Base-by-base conservation (phyloP, 2,329 filamentous ascomycete genomes). In the Knoxdaviesia capensis region DNA sequence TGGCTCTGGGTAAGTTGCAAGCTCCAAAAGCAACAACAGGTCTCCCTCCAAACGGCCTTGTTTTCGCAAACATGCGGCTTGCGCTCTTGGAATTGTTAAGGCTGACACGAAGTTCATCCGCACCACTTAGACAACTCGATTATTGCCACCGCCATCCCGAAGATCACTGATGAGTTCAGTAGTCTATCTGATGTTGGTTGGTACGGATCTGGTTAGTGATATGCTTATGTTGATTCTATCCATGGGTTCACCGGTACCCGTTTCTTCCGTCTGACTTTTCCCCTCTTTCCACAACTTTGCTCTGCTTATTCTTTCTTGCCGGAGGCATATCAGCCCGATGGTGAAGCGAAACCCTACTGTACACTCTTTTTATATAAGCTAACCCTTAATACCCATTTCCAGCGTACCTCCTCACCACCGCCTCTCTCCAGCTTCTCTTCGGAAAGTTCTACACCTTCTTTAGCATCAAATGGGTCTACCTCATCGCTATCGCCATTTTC, bases 111-210 rank as follows among this genome's bases (percentile, higher is more conserved):
- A 31, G n/a, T 34, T 40, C 34, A 32, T 11, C n/a, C 29, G n/a
- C 8, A 5, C 32, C 8, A 5, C 20, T 11, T 37, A 56, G 54
- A 58, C 44, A 57, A 57, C 43, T 55, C 54, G 30, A 61, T 63
- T 43, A 60, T 63, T 40, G 58, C 60, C 8, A 63, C 60, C 1
- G 60, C 61, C 4, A 61, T 63, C 43, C 60, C 61, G 3, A 57
- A 54, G 32, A 63, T 63, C 45, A 63, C 60, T 0, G 53, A 59
- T 44, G 53, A 59, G 7, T 61, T 64, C 50, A 53, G 61, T 31
- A 57, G 60, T 39, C 53, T 67, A 5, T 53, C 58, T 6, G 64
- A 69, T 43, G 59, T 69, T 8, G 64, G 63, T 40, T 69, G 65
- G 65, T 68, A 68, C 44, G 64, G 62, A 3, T 59, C 51, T 10